Evolutionary conservation across 768 basidiomycete genomes (phyloP).

Genomic region (Coprinopsis cinerea): DNA sequence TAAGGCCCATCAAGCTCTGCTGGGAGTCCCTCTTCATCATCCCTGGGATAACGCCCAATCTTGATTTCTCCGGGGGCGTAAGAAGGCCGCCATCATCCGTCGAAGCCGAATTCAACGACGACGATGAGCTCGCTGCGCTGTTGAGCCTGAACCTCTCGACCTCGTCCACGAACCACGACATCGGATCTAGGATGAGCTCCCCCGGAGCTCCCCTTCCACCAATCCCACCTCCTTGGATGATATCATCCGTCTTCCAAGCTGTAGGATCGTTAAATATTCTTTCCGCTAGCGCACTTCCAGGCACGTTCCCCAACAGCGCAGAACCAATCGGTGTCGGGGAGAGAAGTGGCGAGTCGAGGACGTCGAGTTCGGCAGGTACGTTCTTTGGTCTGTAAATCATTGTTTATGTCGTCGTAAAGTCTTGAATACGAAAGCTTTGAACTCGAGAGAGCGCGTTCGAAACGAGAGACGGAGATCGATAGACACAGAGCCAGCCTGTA

Average conservation of each 20-base stretch:
- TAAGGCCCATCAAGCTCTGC: neutral
- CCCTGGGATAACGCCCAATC: no score
- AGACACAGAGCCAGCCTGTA: no score
- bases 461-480: no score
- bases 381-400: slow-evolving; percentile 5
- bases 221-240: no score
- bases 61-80: slow-evolving; percentile 4
- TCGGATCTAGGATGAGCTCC: slow-evolving; percentile 18
- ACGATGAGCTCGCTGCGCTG: slow-evolving; percentile 15
- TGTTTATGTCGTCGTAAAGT: no score
- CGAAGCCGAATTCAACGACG: neutral
- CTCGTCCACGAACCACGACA: slow-evolving; percentile 31
- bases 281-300: slow-evolving; percentile 36
- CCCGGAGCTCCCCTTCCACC: no score
- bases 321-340: slow-evolving; percentile 21
- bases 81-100: slow-evolving; percentile 9
- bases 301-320: slow-evolving; percentile 23
- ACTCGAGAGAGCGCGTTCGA: no score
- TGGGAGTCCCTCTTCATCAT: neutral
- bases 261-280: slow-evolving; percentile 38
- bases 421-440: no score
- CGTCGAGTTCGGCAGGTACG: slow-evolving; percentile 29
- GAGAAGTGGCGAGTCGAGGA: slow-evolving; percentile 32
- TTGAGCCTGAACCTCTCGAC: slow-evolving; percentile 23
- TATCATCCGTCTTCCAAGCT: slow-evolving; percentile 31